These are phyloP conservation scores for Aspergillus pseudoviridinutans DNA, from an alignment of 2,329 filamentous ascomycete genomes.

Conservation along the genomic window DNA sequence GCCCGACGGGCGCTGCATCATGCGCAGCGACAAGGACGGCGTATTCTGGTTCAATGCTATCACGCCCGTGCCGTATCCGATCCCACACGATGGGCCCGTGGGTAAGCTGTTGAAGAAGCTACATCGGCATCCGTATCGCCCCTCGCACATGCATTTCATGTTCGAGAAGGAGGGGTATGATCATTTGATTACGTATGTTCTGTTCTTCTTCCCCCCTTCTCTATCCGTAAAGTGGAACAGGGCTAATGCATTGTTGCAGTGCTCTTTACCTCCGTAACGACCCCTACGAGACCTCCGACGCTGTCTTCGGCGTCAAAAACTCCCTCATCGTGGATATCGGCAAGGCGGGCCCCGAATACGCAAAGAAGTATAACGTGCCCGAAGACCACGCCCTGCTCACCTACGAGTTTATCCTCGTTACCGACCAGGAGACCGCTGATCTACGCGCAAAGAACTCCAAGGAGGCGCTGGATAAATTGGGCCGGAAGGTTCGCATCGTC, in stretches of 20 bases:
- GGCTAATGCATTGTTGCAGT: slow-evolving; percentile 38
- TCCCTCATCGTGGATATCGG: slow-evolving; percentile 67
- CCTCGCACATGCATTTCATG: slow-evolving; percentile 84
- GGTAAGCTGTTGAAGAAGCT: slow-evolving; percentile 64
- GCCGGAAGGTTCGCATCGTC: slow-evolving; percentile 66
- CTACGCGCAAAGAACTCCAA: slow-evolving; percentile 64
- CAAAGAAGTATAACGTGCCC: slow-evolving; percentile 59
- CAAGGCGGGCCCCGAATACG: slow-evolving; percentile 50
- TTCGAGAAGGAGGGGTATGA: slow-evolving; percentile 77
- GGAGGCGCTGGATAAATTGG: slow-evolving; percentile 63
- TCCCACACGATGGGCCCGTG: slow-evolving; percentile 79
- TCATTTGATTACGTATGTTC: slow-evolving; percentile 72
- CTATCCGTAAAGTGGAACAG: not conserved
- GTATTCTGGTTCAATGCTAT: slow-evolving; percentile 82
- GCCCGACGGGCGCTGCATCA: slow-evolving; percentile 69
- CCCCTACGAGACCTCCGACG: slow-evolving; percentile 77
- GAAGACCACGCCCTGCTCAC: slow-evolving; percentile 61
- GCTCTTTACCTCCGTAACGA: slow-evolving; percentile 74
- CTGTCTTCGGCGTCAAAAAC: slow-evolving; percentile 83
- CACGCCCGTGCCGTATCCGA: slow-evolving; percentile 79
- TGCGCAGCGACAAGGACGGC: slow-evolving; percentile 66
- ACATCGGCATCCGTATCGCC: slow-evolving; percentile 72
- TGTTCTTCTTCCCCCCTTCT: not conserved
- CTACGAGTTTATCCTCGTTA: slow-evolving; percentile 76
- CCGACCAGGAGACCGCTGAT: slow-evolving; percentile 62